Conservation (phyloP, 2,329 filamentous ascomycete species). For the Reticulascus tulasneorum region DNA sequence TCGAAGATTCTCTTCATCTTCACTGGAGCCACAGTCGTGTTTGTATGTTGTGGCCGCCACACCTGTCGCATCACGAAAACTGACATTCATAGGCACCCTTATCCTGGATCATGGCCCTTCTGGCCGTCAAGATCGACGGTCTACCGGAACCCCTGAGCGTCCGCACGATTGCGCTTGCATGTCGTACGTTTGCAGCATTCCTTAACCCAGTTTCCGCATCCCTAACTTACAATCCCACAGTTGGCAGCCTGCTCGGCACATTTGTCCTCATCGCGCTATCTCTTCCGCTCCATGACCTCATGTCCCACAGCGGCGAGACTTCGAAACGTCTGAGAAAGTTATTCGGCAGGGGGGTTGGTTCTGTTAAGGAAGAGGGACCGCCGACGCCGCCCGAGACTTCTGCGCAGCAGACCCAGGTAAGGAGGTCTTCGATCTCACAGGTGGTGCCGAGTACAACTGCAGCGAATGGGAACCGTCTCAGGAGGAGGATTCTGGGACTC, state of each 20-base stretch:
- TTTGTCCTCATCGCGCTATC: constrained; percentile 11
- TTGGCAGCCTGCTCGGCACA: constrained; percentile 11
- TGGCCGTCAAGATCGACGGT: constrained; percentile 9
- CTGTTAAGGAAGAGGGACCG: background rate
- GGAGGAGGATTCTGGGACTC: constrained; percentile 6
- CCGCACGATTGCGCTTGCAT: constrained; percentile 6
- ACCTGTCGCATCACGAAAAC: too few species aligned
- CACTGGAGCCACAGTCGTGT: constrained; percentile 10
- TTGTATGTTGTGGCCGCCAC: constrained; percentile 1
- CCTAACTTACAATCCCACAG: background rate
- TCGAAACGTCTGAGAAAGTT: too few species aligned
- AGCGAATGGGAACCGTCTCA: constrained; percentile 2
- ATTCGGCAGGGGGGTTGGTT: too few species aligned
- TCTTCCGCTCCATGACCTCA: constrained; percentile 10
- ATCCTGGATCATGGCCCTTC: constrained; percentile 13
- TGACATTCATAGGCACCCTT: constrained; percentile 3
- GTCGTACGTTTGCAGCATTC: constrained; percentile 1
- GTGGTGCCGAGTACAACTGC: constrained; percentile 1
- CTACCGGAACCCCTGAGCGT: constrained; percentile 1
- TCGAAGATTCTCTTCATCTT: constrained; percentile 18
- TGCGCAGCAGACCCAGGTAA: constrained; percentile 4
- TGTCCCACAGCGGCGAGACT: constrained; percentile 2
- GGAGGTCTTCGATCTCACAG: constrained; percentile 6
- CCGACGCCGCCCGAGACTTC: constrained; percentile 6
- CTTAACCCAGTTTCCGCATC: fast-evolving